Evolutionary conservation across 148 eudicot genomes (phyloP), one percentile per base, ranked within the genome.

Genomic region (Arbutus unedo): DNA sequence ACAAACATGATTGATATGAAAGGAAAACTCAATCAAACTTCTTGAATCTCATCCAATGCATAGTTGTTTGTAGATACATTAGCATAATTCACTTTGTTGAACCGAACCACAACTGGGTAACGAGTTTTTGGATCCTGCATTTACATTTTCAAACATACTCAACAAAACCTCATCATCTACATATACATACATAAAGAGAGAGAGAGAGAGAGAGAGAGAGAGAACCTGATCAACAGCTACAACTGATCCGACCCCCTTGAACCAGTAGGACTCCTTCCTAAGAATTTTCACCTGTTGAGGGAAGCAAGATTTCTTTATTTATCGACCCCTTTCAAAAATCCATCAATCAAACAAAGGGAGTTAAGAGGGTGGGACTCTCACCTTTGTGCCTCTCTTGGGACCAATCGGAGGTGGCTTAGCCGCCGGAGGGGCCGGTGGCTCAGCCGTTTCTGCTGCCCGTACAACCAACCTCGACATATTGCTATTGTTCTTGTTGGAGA

Each of bases 181-280:
- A 56, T 15, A 31, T 1, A 50, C 0, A 50, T 50, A 50, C 47
- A 14, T 6, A 25, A 14, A 11, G 4, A 54, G n/a, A 62, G 5
- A 45, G 3, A 25, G 25, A 15, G 45, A n/a, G 13, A 38, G 51
- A 74, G 38, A 38, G 51, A 76, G 73, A 66, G 50, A 56, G 72
- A 38, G 81, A 73, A 95, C 98, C 92, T 95, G 98, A 84, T 95
- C 98, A 86, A 95, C 98, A 50, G 98, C 90, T 64, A 96, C 98
- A 56, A 96, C 98, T 25, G 96, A 91, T 67, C 98, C 98, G 43
- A 88, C 85, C 21, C 97, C 98, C 83, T 94, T 95, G 94, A 82
- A 93, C 98, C 98, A 95, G 89, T 95, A 95, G 71, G 98, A 95
- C 83, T 95, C 98, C 88, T 85, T 92, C 93, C 98, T 94, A 7